Conservation (phyloP, 345 rosid genomes). For the Toxicodendron radicans region DNA sequence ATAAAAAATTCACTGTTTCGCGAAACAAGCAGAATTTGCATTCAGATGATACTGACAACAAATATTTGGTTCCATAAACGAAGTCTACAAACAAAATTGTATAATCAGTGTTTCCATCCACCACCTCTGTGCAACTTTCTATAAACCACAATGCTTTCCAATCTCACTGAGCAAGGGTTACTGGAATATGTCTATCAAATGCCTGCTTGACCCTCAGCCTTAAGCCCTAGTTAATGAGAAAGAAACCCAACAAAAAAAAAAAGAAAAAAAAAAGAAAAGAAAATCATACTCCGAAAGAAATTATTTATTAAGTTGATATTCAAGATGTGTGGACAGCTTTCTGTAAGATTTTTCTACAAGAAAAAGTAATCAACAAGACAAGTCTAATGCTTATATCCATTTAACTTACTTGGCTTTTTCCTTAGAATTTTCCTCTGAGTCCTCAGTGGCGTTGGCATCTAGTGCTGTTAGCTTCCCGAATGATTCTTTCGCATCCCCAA, state of each 20-base stretch:
- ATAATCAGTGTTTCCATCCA: constrained; percentile 2
- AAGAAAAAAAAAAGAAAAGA: not conserved
- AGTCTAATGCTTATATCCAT: not conserved
- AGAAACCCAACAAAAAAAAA: not conserved
- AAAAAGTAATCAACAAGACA: not conserved
- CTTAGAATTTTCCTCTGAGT: constrained; percentile 47
- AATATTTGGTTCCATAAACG: constrained; percentile 13
- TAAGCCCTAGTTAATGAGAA: constrained; percentile 31
- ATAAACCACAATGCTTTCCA: constrained; percentile 5
- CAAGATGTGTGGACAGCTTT: not conserved
- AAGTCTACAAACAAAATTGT: constrained; percentile 21
- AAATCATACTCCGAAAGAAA: not conserved
- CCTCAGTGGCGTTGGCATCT: constrained; percentile 42
- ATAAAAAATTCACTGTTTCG: not conserved
- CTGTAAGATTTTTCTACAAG: not conserved
- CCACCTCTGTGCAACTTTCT: constrained; percentile 3
- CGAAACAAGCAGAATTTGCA: not conserved
- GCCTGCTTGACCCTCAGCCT: constrained; percentile 27
- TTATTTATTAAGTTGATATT: not conserved
- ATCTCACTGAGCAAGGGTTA: constrained; percentile 12
- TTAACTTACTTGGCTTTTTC: constrained; percentile 69
- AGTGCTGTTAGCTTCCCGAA: constrained; percentile 72
- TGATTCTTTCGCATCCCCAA: constrained; percentile 91
- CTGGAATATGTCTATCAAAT: not conserved
- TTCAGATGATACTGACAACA: not conserved